phyloP scores from a whole-genome alignment of 352 stramenopile genomes.

The Ophiocytium majus region DNA sequence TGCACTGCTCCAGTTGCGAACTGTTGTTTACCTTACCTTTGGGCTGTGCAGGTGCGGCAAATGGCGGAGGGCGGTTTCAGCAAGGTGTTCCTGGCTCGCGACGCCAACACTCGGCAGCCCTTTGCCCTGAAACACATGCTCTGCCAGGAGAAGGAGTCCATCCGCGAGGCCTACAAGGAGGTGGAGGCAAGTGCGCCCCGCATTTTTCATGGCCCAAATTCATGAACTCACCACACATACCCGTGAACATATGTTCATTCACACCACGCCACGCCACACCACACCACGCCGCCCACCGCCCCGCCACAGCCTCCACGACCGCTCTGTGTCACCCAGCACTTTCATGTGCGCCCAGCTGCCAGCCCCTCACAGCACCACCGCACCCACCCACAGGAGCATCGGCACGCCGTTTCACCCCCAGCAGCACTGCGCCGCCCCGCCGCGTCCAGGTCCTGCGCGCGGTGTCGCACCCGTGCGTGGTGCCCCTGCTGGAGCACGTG shows the following conservation, averaged over 20 bases:
- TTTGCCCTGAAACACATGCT: constrained; percentile 48
- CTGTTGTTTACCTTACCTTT: neutral
- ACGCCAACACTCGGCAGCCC: constrained; percentile 26
- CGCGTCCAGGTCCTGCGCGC: constrained; percentile 34
- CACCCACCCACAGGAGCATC: no score
- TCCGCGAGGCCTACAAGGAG: constrained; percentile 31
- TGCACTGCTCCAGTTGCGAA: neutral
- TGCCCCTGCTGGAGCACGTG: constrained; percentile 41
- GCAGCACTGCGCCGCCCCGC: no score
- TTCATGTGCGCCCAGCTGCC: no score
- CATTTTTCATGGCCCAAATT: no score
- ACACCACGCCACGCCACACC: no score
- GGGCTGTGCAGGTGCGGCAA: constrained; percentile 30
- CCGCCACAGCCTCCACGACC: no score
- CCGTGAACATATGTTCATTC: no score
- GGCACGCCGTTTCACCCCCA: no score
- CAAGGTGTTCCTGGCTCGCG: constrained; percentile 45
- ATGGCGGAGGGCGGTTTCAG: constrained; percentile 55
- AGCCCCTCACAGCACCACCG: no score
- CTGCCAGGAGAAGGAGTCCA: constrained; percentile 42
- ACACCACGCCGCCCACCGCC: no score
- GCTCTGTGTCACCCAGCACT: no score
- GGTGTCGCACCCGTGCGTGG: constrained; percentile 34
- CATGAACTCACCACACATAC: no score
- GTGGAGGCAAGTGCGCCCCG: constrained; percentile 30